Evolutionary conservation across 176 grass and related monocot genomes (phyloP).

Genomic region (sorghum (Sorghum bicolor)): DNA sequence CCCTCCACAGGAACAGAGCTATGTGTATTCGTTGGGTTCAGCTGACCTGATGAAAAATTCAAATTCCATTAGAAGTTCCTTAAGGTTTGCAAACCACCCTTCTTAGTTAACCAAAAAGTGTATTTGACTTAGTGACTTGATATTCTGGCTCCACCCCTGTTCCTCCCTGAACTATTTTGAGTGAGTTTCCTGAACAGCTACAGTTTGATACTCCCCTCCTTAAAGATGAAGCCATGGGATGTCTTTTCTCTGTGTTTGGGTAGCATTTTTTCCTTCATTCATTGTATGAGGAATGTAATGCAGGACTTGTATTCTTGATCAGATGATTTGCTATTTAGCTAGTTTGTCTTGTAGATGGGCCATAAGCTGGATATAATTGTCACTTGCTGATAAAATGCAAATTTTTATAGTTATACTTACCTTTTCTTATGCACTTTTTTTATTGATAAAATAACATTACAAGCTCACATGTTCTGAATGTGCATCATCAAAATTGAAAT

Average conservation of each 20-base stretch:
- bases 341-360: slow-evolving; percentile 7
- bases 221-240: background rate
- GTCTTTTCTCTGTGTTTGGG: background rate
- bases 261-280: background rate
- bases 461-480: background rate
- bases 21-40: background rate
- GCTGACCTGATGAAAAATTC: background rate
- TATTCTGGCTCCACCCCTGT: too few species aligned
- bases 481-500: background rate
- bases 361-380: background rate
- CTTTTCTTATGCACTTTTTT: background rate
- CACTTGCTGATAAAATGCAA: background rate
- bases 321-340: slow-evolving; percentile 26
- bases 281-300: slow-evolving; percentile 5
- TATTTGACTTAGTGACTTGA: background rate
- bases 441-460: background rate
- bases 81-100: background rate
- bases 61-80: background rate
- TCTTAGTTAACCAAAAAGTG: background rate
- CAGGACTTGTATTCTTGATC: background rate
- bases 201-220: background rate
- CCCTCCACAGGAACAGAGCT: background rate
- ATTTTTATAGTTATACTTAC: background rate
- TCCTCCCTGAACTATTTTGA: background rate
- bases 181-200: background rate